Evolutionary conservation across 257 asterid species (phyloP), one percentile per base, ranked within the genome.

Genomic region (Solanum gracilifrons): DNA sequence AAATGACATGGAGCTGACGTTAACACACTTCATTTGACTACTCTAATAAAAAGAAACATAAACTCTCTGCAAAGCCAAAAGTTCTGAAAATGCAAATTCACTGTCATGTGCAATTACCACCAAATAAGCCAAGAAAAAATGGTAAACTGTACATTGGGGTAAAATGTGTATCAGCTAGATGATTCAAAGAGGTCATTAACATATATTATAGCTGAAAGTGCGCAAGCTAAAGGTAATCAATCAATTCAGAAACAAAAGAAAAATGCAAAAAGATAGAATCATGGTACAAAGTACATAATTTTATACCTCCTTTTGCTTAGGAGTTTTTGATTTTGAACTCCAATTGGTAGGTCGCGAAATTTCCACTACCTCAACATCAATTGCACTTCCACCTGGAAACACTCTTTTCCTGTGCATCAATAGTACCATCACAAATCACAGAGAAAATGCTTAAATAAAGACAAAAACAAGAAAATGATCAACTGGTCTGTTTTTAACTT

Each of bases 341-440:
- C 89, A 91, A 89, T 86, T 89, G 85, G 60, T 31, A 64, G 93
- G 94, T 85, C 94, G 93, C 86, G 94, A 43, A 21, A 89, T 85
- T 88, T 95, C 98, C 89, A 90, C 87, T 87, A 89, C 96, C 23
- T 93, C 97, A 86, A 88, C 93, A n/a, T 93, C 97, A 75, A 89
- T 88, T 83, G 88, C 92, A 87, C 94, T 69, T 76, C 95, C 93
- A 90, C 91, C 95, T 21, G 91, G 85, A 73, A 94, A 92, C 79
- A 90, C 92, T 92, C 94, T 92, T 90, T 94, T 94, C 97, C 99
- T 95, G 90, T 88, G 82, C 86, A 37, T 89, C 88, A 88, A 88
- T 88, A 16, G 55, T 37, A 73, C 64, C 89, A 86, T 86, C 27
- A n/a, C 62, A 41, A 77, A 27, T 27, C 66, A n/a, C 64, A 15